These are phyloP conservation scores for Vitis hybrid DNA, from an alignment of 177 flowering plant genomes.

Conservation along the genomic window DNA sequence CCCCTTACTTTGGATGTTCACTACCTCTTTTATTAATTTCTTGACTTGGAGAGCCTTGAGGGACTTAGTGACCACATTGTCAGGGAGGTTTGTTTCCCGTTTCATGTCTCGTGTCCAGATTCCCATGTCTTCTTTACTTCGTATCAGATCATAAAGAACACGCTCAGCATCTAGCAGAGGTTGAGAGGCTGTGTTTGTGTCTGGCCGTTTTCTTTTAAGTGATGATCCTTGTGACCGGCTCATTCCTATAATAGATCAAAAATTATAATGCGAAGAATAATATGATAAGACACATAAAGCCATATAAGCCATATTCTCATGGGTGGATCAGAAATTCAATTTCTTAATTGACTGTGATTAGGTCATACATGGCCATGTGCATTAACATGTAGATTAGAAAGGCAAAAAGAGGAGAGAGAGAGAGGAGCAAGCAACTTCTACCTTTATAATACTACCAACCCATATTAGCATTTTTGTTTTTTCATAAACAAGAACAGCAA, in stretches of 20 bases:
- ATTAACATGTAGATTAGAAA: neutral
- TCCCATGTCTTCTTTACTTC: constrained; percentile 53
- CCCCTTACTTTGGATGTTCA: constrained; percentile 41
- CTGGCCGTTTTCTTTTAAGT: constrained; percentile 38
- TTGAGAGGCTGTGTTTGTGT: constrained; percentile 7
- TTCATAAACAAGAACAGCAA: too few species aligned
- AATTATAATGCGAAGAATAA: neutral
- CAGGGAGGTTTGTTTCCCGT: constrained; percentile 29
- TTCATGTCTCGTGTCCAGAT: constrained; percentile 56
- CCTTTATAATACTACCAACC: too few species aligned
- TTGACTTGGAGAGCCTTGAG: constrained; percentile 44
- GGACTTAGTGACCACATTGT: constrained; percentile 35
- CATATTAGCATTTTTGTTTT: too few species aligned
- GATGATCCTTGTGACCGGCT: constrained; percentile 11
- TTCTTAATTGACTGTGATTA: neutral
- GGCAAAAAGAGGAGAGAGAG: neutral
- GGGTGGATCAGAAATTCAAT: neutral
- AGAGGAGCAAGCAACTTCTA: too few species aligned
- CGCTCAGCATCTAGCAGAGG: constrained; percentile 30
- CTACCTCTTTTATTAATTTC: constrained; percentile 59
- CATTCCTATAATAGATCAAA: constrained; percentile 15
- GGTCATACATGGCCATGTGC: neutral
- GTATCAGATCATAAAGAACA: constrained; percentile 37
- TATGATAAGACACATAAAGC: neutral
- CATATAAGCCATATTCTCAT: neutral